phyloP scores from a whole-genome alignment of 2,329 filamentous ascomycete species.

The Cryphonectria nitschkei region DNA sequence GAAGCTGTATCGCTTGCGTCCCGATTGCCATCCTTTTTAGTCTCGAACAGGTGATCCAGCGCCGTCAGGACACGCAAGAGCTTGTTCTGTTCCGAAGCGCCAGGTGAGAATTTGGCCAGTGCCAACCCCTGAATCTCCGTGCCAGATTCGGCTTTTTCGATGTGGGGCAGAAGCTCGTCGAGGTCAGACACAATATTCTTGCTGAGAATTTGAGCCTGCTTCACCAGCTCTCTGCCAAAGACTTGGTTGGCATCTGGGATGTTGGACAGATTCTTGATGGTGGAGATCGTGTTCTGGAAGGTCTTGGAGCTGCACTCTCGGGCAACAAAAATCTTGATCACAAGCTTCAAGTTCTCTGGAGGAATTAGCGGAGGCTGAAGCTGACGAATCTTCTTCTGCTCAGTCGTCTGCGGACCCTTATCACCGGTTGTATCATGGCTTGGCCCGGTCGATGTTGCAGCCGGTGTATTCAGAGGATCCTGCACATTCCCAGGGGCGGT shows the following conservation, averaged over 20 bases:
- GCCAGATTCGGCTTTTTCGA: conserved; percentile 82
- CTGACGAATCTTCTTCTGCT: conserved; percentile 58
- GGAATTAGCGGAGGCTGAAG: conserved; percentile 84
- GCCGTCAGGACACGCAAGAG: conserved; percentile 89
- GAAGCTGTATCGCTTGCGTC: conserved; percentile 28
- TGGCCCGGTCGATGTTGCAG: conserved; percentile 35
- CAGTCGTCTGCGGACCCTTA: conserved; percentile 40
- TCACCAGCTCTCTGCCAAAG: conserved; percentile 91
- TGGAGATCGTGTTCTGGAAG: conserved; percentile 94
- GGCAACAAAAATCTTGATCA: conserved; percentile 96
- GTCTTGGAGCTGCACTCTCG: conserved; percentile 97
- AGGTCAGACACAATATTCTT: conserved; percentile 84
- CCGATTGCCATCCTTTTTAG: conserved; percentile 56
- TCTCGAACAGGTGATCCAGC: conserved; percentile 92
- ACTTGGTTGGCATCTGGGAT: conserved; percentile 87
- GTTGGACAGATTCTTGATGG: conserved; percentile 96
- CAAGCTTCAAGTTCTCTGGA: conserved; percentile 83
- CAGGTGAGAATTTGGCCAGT: conserved; percentile 91
- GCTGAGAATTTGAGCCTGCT: conserved; percentile 82
- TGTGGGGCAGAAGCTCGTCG: conserved; percentile 81
- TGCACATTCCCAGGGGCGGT: conserved; percentile 24
- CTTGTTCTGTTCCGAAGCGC: conserved; percentile 96
- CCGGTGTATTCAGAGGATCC: conserved; percentile 24
- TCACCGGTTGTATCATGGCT: conserved; percentile 34
- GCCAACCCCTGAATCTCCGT: conserved; percentile 96